A percentile compares a stretch with the other conserved stretches of the same genome.
Conservation (phyloP, 345 rosid genomes). For the Gossypium herbaceum region DNA sequence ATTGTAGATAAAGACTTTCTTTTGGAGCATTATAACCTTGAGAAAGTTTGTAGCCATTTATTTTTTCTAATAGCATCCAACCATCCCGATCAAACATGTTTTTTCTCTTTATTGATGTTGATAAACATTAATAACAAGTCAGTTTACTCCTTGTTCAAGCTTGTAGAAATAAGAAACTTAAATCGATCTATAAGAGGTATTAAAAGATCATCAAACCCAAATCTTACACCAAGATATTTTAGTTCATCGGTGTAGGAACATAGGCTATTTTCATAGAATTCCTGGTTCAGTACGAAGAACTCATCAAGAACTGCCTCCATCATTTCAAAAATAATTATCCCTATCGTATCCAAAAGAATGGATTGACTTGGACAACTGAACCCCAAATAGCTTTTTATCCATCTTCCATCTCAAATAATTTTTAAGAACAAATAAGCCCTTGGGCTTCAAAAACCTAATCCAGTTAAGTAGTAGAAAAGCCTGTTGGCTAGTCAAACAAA, state of each 20-base stretch:
- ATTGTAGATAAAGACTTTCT: neutral
- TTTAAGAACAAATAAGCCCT: neutral
- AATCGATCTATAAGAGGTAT: neutral
- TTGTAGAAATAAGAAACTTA: neutral
- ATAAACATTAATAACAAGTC: neutral
- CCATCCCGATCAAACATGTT: neutral
- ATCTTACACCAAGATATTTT: slow-evolving; percentile 9
- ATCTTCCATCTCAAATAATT: neutral
- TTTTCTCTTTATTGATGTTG: neutral
- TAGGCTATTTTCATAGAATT: neutral
- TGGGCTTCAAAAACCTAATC: neutral
- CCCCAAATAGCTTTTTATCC: neutral
- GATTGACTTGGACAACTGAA: neutral
- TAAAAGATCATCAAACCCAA: neutral
- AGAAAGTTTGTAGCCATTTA: neutral
- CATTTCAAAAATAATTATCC: neutral
- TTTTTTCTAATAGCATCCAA: neutral
- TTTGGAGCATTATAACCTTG: neutral
- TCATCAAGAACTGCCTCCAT: neutral
- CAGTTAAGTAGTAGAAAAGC: neutral
- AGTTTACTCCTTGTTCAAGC: neutral
- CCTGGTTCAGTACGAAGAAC: neutral
- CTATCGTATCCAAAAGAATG: neutral
- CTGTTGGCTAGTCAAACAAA: neutral
- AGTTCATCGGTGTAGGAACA: neutral